Conservation (phyloP, 192 early-diverging fungal species). For the Lobulomyces angularis region DNA sequence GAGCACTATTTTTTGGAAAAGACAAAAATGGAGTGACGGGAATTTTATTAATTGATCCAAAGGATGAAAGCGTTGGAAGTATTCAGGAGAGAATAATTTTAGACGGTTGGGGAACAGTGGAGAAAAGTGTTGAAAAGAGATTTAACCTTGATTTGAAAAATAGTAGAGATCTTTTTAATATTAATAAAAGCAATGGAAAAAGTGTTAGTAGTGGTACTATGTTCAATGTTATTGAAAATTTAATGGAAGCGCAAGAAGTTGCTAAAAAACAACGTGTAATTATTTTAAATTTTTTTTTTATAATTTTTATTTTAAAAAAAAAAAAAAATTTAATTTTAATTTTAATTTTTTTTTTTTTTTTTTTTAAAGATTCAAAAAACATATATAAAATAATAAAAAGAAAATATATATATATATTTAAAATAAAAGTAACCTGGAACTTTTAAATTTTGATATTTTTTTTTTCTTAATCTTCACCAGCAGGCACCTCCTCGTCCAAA, state of each 20-base stretch:
- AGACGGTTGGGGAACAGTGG: not conserved
- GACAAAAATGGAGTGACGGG: not conserved
- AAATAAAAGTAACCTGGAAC: too few species aligned
- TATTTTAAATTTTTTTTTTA: too few species aligned
- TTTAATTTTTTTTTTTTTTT: too few species aligned
- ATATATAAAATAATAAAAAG: too few species aligned
- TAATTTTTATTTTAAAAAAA: too few species aligned
- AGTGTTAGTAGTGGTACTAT: too few species aligned
- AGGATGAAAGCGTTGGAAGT: not conserved
- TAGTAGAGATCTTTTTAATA: too few species aligned
- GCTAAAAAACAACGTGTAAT: slow-evolving; percentile 58
- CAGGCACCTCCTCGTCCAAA: slow-evolving; percentile 92
- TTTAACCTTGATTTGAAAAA: not conserved
- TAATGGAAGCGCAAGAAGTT: slow-evolving; percentile 50
- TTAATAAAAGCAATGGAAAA: too few species aligned
- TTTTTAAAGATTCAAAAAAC: too few species aligned
- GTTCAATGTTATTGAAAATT: slow-evolving; percentile 41
- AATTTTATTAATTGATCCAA: not conserved
- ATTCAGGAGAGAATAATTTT: not conserved
- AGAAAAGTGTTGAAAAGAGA: not conserved
- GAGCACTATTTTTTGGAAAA: slow-evolving; percentile 22
- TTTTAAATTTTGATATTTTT: too few species aligned
- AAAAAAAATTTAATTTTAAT: too few species aligned
- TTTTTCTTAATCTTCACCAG: slow-evolving; percentile 62
- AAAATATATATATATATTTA: too few species aligned